Base-by-base conservation (phyloP, 495 filamentous ascomycete species). In the Podospora fimiseda region DNA sequence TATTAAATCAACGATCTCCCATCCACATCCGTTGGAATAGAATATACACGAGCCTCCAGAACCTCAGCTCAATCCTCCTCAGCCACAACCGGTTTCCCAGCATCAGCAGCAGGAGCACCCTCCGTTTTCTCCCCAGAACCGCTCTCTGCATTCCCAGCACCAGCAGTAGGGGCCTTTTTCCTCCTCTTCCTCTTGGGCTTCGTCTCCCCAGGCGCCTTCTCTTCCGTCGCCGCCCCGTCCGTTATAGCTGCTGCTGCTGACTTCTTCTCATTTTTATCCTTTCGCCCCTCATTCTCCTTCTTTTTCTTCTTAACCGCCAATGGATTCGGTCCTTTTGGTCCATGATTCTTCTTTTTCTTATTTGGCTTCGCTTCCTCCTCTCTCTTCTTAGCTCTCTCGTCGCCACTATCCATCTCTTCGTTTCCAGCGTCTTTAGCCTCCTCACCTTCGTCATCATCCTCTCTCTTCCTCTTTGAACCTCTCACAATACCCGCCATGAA, bases 321-420 rank as follows among this genome's bases (percentile, higher is more conserved):
- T 9, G 93, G 93, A 74, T 98, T 98, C 8, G 92, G 90, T 7
- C 76, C 85, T 68, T 92, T 96, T 0, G 73, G 77, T 16, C 91
- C 90, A 54, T 81, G 75, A 9, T 6, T 42, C 47, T 67, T 70
- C 58, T 75, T 86, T 59, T 79, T 87, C 62, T 81, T 85, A 68
- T 80, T 83, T 59, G 41, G 45, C 42, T 61, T 63, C 3, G 50
- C 56, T 14, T 61, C 58, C 40, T 54, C 53, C 16, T 43, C 67
- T 3, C 59, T 62, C 11, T 56, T 59, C 33, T 55, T 70, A 60
- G 46, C 30, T 11, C 36, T 54, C 20, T 42, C 22, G 9, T 23
- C 42, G 16, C 33, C 56, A 8, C 45, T 55, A 14, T 70, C 61
- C 36, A 56, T 55, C 21, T 59, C 40, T 43, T 60, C 51, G 15